Evolutionary conservation across 768 basidiomycete genomes (phyloP).

Genomic region (Asterophora lycoperdoides): DNA sequence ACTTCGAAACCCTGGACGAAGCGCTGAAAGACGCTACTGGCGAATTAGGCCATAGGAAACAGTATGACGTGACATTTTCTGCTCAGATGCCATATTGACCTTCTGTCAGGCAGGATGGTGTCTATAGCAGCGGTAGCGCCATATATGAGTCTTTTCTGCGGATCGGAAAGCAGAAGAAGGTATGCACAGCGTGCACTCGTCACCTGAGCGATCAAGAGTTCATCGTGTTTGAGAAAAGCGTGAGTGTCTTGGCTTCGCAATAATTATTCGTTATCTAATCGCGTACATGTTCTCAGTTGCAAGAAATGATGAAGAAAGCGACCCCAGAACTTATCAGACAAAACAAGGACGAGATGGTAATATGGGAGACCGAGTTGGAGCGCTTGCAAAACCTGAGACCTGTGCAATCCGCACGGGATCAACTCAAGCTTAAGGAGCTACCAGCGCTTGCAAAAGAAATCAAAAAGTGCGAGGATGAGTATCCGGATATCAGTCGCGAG

Average conservation of each 20-base stretch:
- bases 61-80: slow-evolving; percentile 28
- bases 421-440: slow-evolving; percentile 58
- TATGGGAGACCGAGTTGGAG: slow-evolving; percentile 59
- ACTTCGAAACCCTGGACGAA: slow-evolving; percentile 35
- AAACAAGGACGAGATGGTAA: slow-evolving; percentile 41
- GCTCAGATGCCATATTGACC: background rate
- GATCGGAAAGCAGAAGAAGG: slow-evolving; percentile 56
- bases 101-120: slow-evolving; percentile 24
- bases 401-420: slow-evolving; percentile 47
- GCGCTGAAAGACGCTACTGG: slow-evolving; percentile 43
- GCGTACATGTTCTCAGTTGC: slow-evolving; percentile 42
- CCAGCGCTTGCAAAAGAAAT: slow-evolving; percentile 63
- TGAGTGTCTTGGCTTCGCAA: slow-evolving; percentile 38
- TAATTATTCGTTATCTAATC: background rate
- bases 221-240: slow-evolving; percentile 66
- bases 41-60: slow-evolving; percentile 41
- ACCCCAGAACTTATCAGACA: slow-evolving; percentile 44
- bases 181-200: slow-evolving; percentile 77
- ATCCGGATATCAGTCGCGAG: slow-evolving; percentile 45
- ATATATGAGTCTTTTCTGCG: slow-evolving; percentile 55
- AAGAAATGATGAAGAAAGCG: slow-evolving; percentile 54
- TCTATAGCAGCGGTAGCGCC: slow-evolving; percentile 26
- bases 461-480: slow-evolving; percentile 47
- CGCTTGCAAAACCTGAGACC: slow-evolving; percentile 58
- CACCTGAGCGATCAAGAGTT: slow-evolving; percentile 49